Conservation (phyloP, 2,329 filamentous ascomycete species). For the Curvularia eragrostidis region DNA sequence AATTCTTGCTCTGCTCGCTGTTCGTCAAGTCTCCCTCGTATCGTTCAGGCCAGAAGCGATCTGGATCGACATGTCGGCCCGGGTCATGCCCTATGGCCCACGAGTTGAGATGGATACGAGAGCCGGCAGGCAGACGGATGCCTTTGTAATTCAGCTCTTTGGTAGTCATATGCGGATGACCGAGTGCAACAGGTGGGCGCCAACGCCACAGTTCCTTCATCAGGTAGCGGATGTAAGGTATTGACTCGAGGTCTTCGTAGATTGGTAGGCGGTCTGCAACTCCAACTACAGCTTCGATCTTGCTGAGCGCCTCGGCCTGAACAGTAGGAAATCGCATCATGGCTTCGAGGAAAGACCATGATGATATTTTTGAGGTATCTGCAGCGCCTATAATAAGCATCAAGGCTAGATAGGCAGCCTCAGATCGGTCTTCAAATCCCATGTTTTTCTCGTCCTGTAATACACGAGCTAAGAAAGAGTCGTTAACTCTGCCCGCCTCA, state of each 20-base stretch:
- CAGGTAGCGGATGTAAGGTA: slow-evolving; percentile 63
- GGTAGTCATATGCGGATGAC: slow-evolving; percentile 55
- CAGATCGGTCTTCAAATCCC: slow-evolving; percentile 6
- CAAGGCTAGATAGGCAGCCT: slow-evolving; percentile 18
- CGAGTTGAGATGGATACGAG: background rate
- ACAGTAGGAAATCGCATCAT: slow-evolving; percentile 59
- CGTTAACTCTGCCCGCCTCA: background rate
- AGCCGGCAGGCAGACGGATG: background rate
- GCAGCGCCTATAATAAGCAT: slow-evolving; percentile 20
- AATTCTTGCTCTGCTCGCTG: background rate
- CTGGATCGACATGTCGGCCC: slow-evolving; percentile 33
- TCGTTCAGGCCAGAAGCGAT: background rate
- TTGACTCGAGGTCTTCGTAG: slow-evolving; percentile 31
- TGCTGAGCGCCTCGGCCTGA: slow-evolving; percentile 55
- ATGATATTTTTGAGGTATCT: slow-evolving; percentile 27
- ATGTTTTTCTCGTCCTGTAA: slow-evolving; percentile 14
- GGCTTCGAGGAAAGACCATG: slow-evolving; percentile 51
- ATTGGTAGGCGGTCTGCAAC: slow-evolving; percentile 47
- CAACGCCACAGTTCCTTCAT: slow-evolving; percentile 65
- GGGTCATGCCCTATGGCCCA: background rate
- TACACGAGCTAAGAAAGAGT: background rate
- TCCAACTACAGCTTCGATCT: slow-evolving; percentile 52
- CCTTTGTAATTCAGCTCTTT: slow-evolving; percentile 32
- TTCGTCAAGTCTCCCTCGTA: background rate
- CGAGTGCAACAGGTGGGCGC: slow-evolving; percentile 61